Base-by-base conservation (phyloP, 2,329 filamentous ascomycete species). In the Penicillium griseofulvum region DNA sequence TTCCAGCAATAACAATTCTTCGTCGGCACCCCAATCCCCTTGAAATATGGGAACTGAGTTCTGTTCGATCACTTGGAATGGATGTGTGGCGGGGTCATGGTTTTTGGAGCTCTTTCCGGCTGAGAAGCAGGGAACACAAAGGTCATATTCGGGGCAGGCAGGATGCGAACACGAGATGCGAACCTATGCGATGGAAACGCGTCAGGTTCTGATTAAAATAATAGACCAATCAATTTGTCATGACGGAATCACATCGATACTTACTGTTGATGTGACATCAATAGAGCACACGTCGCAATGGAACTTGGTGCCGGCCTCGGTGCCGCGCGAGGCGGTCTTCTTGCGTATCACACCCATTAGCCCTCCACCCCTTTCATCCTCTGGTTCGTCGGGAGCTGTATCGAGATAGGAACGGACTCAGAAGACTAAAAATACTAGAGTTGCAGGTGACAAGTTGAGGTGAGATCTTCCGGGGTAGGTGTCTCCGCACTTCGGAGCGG, bases 1-100 rank as follows among this genome's bases (percentile, higher is more conserved):
- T 76, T 99, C 94, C 0, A 99, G 77, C 50, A 99, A 78, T 5
- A 97, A 78, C n/a, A 97, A 76, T 74, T 99, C 94, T 72, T 99
- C 94, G 70, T 99, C 94, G 24, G 94, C 94, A 49, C 94, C 94
- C 94, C 94, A 99, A 69, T 96, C 92, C 55, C 85, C 83, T 63
- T 92, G 88, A 68, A 96, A 99, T 55, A 99, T 97, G 1, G 94
- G 94, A 47, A 99, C 96, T 0, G 93, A 97, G 70, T 99, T 96
- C 68, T 97, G 94, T 73, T 99, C 94, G 62, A 99, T 97, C 33
- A 99, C 94, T 60, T 90, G 88, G 73, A 87, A 99, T 14, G 90
- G 81, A 75, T 99, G 94, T 12, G 89, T 89, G 5, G 86, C 83
- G 8, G 94, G 93, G 63, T 95, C 87, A 73, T 99, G 94, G 53